phyloP scores from a whole-genome alignment of 306 rosid genomes.

The Sicyos edulis region DNA sequence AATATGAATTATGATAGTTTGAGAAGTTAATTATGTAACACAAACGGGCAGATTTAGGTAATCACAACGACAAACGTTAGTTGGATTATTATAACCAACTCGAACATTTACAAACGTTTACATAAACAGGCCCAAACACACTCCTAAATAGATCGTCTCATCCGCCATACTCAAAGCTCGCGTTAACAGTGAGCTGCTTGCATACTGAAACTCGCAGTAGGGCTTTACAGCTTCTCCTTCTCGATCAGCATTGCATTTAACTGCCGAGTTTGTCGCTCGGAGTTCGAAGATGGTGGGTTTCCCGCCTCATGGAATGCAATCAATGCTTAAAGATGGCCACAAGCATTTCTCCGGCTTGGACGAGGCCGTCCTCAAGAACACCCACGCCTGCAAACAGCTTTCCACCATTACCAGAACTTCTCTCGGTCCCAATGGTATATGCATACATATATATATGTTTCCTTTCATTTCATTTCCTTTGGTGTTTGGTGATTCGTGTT shows the following conservation, averaged over 20 bases:
- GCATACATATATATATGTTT: too few relatives aligned
- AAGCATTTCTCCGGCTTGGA: constrained; percentile 81
- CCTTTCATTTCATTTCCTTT: neutral
- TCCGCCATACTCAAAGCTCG: neutral
- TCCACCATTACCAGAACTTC: constrained; percentile 88
- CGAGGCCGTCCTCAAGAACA: constrained; percentile 87
- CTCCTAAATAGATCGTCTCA: too few relatives aligned
- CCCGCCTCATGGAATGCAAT: constrained; percentile 69
- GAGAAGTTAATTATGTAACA: too few relatives aligned
- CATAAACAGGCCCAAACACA: too few relatives aligned
- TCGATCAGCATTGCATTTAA: neutral
- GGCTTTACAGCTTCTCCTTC: neutral
- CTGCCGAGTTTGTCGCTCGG: neutral
- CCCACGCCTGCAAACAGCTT: constrained; percentile 91
- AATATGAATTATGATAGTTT: too few relatives aligned
- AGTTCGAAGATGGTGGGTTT: constrained; percentile 32
- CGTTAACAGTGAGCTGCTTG: too few relatives aligned
- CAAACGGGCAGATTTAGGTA: too few relatives aligned
- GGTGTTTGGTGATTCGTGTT: neutral
- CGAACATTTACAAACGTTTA: too few relatives aligned
- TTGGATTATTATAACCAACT: too few relatives aligned
- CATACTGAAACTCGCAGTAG: constrained; percentile 21
- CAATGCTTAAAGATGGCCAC: constrained; percentile 94
- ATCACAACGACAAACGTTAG: too few relatives aligned
- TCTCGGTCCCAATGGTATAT: constrained; percentile 91